Base-by-base conservation (phyloP, 495 filamentous ascomycete species). In the Penicillium longicatenatum region DNA sequence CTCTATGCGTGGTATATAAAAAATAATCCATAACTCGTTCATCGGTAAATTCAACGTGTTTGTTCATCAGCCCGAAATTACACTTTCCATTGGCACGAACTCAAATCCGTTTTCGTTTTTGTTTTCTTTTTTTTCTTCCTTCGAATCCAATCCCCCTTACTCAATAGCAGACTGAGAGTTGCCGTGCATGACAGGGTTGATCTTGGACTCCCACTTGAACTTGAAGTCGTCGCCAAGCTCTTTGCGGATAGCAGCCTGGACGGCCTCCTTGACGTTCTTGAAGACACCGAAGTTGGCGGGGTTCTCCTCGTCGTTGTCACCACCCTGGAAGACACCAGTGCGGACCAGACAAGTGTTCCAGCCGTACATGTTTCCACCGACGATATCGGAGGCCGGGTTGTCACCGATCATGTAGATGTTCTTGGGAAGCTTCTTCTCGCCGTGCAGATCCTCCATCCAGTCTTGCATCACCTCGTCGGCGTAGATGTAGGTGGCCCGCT, bases 391-490 rank as follows among this genome's bases (percentile, higher is more conserved):
- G 29, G 85, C 85, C 20, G 87, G 89, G 76, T 91, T 91, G 75
- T 92, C 89, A 60, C 89, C 89, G 47, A 92, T 75, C 89, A 92
- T 92, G 82, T 92, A 91, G 68, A 91, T 75, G 71, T 91, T 89
- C 66, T 84, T 63, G 5, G 88, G 89, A 4, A 92, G 75, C 41
- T 72, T 75, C 73, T 88, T 83, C 70, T 90, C 86, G 73, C 84
- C 84, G 74, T 91, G 86, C 61, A 91, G 80, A 66, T 83, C 69
- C 58, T 89, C 86, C 87, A 90, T 90, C 88, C 87, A 91, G 46
- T 80, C 79, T n/a, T 80, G 74, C 50, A 91, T 80, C 16, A 90
- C 87, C 70, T 89, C 88, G 57, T 91, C 89, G 55, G 88, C 89
- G 73, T 88, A 91, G 71, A 86, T 88, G 82, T 91, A 91, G 37